phyloP scores from a whole-genome alignment of 2,329 filamentous ascomycete genomes.

The Calonectria ilicicola region DNA sequence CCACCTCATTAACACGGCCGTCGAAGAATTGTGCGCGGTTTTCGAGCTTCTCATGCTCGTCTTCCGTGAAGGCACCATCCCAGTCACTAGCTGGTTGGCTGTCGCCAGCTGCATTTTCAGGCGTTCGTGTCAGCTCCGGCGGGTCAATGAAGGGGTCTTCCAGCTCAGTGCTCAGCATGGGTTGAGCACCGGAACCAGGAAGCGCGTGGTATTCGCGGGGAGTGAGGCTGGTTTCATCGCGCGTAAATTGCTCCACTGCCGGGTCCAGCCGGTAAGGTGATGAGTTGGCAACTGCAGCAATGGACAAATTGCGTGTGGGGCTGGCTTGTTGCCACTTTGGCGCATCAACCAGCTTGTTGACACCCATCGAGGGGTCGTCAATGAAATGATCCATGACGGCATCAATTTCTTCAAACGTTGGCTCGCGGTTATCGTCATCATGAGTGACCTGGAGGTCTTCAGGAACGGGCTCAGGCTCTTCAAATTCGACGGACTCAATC shows the following conservation, averaged over 20 bases:
- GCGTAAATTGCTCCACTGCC: slow-evolving; percentile 65
- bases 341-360: slow-evolving; percentile 70
- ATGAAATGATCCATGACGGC: slow-evolving; percentile 89
- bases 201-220: slow-evolving; percentile 66
- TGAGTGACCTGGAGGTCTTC: slow-evolving; percentile 29
- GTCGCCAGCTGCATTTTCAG: slow-evolving; percentile 63
- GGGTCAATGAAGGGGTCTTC: slow-evolving; percentile 73
- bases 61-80: slow-evolving; percentile 86
- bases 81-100: slow-evolving; percentile 86
- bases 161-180: slow-evolving; percentile 64
- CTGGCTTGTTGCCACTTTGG: slow-evolving; percentile 54
- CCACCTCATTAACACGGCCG: slow-evolving; percentile 86
- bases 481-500: slow-evolving; percentile 46
- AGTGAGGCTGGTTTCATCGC: slow-evolving; percentile 80
- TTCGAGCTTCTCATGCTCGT: slow-evolving; percentile 85
- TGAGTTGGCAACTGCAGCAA: slow-evolving; percentile 50
- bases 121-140: slow-evolving; percentile 59
- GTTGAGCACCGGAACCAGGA: slow-evolving; percentile 59
- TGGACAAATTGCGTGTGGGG: slow-evolving; percentile 37
- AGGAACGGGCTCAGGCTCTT: slow-evolving; percentile 32
- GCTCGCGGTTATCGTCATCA: slow-evolving; percentile 48
- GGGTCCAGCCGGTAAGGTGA: slow-evolving; percentile 67
- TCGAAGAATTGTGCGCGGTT: slow-evolving; percentile 91
- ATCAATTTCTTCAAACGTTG: slow-evolving; percentile 87
- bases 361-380: slow-evolving; percentile 78